Evolutionary conservation across 179 eudicot genomes (phyloP), one percentile per base, ranked within the genome.

Genomic region (Sideroxylon spinosum): DNA sequence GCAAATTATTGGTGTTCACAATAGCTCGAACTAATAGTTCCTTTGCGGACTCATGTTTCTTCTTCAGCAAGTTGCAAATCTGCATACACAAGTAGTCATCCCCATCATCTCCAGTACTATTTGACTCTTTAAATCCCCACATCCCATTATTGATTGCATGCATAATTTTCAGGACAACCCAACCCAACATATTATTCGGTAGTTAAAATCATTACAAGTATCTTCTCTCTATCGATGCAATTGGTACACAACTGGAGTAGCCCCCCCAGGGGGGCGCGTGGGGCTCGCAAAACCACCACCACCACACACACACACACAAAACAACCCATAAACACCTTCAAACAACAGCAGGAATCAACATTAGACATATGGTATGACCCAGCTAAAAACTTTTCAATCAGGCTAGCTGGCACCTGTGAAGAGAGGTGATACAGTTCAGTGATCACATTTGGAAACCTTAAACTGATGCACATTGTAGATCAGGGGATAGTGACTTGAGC

Each of bases 41-140:
- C 84, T 94, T 93, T 20, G 99, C 97, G 82, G 90, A 98, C 59
- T 92, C 98, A 14, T 89, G 96, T 86, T 91, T 91, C 93, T 88
- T 93, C 75, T 85, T 89, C 83, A 95, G 83, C 91, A 88, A 85
- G 80, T 76, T 84, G 87, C 96, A 89, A 2, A 95, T 89, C 99
- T 95, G 94, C 82, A 81, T 26, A 68, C 50, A 61, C 56, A 50
- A 76, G 12, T 12, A 8, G 37, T 76, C 26, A 25, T 44, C 14
- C 8, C 28, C 53, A 66, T 23, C 46, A 62, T 26, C 70, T 55
- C 50, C 25, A 67, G 55, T 37, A 37, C 12, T 77, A 6, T 75
- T 76, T 6, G 6, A 7, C 44, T 29, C 20, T 49, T 60, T n/a
- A 2, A 32, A 63, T 2, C 6, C 73, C 77, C 26, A 66, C 19